Base-by-base conservation (phyloP, 352 stramenopile genomes). In the Aphanomyces stellatus region DNA sequence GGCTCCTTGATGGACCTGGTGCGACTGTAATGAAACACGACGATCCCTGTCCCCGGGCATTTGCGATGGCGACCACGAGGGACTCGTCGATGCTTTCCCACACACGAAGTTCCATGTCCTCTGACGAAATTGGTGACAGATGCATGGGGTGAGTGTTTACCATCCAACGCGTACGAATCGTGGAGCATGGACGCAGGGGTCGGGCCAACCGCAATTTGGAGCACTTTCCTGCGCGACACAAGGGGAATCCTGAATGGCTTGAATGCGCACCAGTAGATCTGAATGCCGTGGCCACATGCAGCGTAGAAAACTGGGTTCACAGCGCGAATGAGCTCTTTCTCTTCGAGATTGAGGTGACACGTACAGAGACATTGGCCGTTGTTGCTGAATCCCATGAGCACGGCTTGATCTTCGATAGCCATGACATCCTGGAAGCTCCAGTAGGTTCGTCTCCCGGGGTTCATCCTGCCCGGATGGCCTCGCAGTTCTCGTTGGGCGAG, bases 311-410 rank as follows among this genome's bases (percentile, higher is more conserved):
- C 82, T 88, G 70, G 13, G n/a, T 27, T 56, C n/a, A n/a, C n/a
- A n/a, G n/a, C n/a, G n/a, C n/a, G n/a, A n/a, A n/a, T n/a, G n/a
- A n/a, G n/a, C n/a, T n/a, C n/a, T n/a, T n/a, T n/a, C n/a, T n/a
- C n/a, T n/a, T n/a, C n/a, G n/a, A n/a, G n/a, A n/a, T n/a, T n/a
- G n/a, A n/a, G n/a, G n/a, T n/a, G 17, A 5, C 6, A 74, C 75
- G 40, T 60, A 90, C 82, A 1, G 28, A 91, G 69, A 63, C 75
- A 84, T 68, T 81, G 71, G 49, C 82, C 82, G 57, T 90, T 81
- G 55, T 75, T 77, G 0, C 81, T 90, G 69, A 90, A 91, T 4
- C 82, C 82, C 27, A 91, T 67, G 24, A 91, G 55, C 19, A 88
- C 77, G 37, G 75, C 70, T 5, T 72, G 67, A 27, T 84, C 78